These are phyloP conservation scores for Ambrosiella cleistominuta DNA, from an alignment of 2,329 filamentous ascomycete genomes.

Conservation along the genomic window DNA sequence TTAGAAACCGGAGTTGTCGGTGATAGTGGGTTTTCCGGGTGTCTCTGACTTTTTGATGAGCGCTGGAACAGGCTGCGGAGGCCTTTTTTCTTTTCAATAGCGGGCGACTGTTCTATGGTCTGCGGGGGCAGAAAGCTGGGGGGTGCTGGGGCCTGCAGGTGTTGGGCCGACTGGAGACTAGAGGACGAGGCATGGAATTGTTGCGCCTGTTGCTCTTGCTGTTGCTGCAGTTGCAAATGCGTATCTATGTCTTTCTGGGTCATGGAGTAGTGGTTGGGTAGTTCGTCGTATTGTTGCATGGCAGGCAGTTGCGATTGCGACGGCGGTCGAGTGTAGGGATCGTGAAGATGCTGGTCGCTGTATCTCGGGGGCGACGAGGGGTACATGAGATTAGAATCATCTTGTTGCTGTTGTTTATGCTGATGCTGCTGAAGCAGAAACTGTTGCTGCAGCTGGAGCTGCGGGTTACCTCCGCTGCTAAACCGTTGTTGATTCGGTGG, in stretches of 20 bases:
- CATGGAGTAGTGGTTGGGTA: no score
- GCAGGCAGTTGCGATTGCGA: neutral
- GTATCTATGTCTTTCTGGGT: no score
- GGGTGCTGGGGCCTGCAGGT: neutral
- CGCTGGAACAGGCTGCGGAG: conserved; percentile 6
- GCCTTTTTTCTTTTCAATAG: conserved; percentile 9
- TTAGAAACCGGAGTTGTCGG: neutral
- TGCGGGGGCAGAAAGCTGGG: neutral
- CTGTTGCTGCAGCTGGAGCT: conserved; percentile 15
- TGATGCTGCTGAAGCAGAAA: conserved; percentile 15
- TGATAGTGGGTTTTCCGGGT: conserved; percentile 8
- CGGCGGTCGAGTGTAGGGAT: conserved; percentile 5
- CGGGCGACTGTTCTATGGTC: neutral
- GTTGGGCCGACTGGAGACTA: neutral
- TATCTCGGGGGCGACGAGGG: conserved; percentile 15
- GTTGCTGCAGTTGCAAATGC: conserved; percentile 18
- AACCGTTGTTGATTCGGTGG: conserved; percentile 15
- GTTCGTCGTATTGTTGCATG: neutral
- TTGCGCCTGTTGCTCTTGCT: conserved; percentile 15
- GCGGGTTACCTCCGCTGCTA: neutral
- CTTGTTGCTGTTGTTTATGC: conserved; percentile 16
- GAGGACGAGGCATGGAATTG: conserved; percentile 2
- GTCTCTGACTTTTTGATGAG: conserved; percentile 7
- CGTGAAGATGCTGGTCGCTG: conserved; percentile 17
- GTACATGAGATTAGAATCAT: conserved; percentile 14